Evolutionary conservation across 257 asterid species (phyloP).

Genomic region (Vinca minor): DNA sequence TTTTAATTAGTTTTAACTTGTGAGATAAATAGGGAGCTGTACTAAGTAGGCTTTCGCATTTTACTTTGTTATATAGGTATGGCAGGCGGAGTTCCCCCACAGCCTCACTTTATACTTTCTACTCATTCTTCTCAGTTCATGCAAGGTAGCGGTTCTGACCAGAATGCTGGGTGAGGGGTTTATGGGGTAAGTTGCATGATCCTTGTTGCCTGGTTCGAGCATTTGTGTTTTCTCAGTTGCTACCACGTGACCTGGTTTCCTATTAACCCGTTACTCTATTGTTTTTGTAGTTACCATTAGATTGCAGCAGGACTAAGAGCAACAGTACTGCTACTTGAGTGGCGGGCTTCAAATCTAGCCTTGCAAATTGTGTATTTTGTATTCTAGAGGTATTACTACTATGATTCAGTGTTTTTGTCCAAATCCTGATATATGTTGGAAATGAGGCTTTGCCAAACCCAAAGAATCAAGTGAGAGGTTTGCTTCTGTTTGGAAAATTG

Average conservation of each 20-base stretch:
- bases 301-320: constrained; percentile 98
- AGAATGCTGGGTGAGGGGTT: constrained; percentile 84
- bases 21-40: too few relatives aligned
- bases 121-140: constrained; percentile 78
- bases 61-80: constrained; percentile 46
- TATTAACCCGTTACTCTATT: too few relatives aligned
- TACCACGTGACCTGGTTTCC: not conserved
- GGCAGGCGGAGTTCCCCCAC: constrained; percentile 63
- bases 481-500: not conserved
- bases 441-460: not conserved
- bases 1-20: too few relatives aligned
- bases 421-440: not conserved
- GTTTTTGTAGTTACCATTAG: constrained; percentile 65
- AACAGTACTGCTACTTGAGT: constrained; percentile 86
- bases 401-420: not conserved
- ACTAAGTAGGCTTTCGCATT: too few relatives aligned
- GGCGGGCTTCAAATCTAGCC: constrained; percentile 98
- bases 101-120: constrained; percentile 72
- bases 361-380: constrained; percentile 83
- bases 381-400: constrained; percentile 64
- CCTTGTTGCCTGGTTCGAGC: not conserved
- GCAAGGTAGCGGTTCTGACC: constrained; percentile 85
- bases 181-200: constrained; percentile 34
- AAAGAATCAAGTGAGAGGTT: not conserved
- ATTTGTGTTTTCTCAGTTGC: not conserved